phyloP scores from a whole-genome alignment of 1,284 basidiomycete genomes.

The Pseudomicrostroma phylloplanum region DNA sequence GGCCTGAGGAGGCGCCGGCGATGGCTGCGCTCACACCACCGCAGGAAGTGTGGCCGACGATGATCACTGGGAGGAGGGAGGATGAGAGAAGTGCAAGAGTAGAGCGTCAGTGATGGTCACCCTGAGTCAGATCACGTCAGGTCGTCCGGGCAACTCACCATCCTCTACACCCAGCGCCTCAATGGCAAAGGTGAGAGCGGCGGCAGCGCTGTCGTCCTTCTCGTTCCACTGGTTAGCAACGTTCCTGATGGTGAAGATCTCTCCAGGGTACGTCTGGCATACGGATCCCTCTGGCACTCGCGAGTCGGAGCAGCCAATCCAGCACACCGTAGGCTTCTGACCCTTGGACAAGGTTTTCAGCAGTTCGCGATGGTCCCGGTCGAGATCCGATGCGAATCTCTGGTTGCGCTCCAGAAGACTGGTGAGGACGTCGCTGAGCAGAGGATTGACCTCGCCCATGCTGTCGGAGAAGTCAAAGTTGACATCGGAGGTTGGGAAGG shows the following conservation, averaged over 20 bases:
- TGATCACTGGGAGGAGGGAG: slow-evolving; percentile 58
- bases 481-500: not conserved
- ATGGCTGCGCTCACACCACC: slow-evolving; percentile 51
- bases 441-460: not conserved
- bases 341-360: slow-evolving; percentile 61
- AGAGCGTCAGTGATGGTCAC: not conserved
- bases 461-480: not conserved
- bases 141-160: slow-evolving; percentile 58
- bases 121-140: not conserved
- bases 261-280: slow-evolving; percentile 42
- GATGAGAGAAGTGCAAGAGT: slow-evolving; percentile 2
- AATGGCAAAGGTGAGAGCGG: slow-evolving; percentile 76
- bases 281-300: slow-evolving; percentile 55
- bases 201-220: slow-evolving; percentile 69
- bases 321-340: slow-evolving; percentile 69
- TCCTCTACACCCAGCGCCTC: slow-evolving; percentile 72
- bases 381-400: slow-evolving; percentile 27
- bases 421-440: not conserved
- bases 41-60: slow-evolving; percentile 54
- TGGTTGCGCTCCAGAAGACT: slow-evolving; percentile 30
- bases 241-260: slow-evolving; percentile 51
- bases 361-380: slow-evolving; percentile 58
- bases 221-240: slow-evolving; percentile 60
- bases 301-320: slow-evolving; percentile 58
- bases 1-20: slow-evolving; percentile 16